A percentile compares a stretch with the other conserved stretches of the same genome.
phyloP scores from a whole-genome alignment of 345 rosid genomes.

The Hibiscus syriacus region DNA sequence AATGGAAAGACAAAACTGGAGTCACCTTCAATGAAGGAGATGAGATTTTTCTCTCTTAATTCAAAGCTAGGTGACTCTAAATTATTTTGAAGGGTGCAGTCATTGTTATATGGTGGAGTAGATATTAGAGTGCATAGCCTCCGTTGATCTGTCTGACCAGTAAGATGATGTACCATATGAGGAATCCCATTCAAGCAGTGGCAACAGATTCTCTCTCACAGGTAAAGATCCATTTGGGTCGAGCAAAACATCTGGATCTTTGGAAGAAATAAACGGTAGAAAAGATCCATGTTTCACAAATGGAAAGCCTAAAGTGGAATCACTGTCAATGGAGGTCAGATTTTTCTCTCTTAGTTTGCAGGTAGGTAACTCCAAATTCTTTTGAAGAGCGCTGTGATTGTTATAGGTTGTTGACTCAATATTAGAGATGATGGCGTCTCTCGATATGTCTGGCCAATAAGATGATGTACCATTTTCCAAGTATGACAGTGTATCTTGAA shows the following conservation, averaged over 20 bases:
- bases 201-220: slow-evolving; percentile 20
- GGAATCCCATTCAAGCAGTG: slow-evolving; percentile 42
- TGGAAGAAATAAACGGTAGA: slow-evolving; percentile 20
- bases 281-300: slow-evolving; percentile 18
- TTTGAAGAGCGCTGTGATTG: slow-evolving; percentile 18
- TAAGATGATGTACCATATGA: slow-evolving; percentile 13
- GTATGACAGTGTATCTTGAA: slow-evolving; percentile 15
- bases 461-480: slow-evolving; percentile 23
- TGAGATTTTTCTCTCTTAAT: slow-evolving; percentile 9
- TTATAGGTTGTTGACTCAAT: slow-evolving; percentile 24
- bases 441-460: slow-evolving; percentile 24
- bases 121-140: slow-evolving; percentile 16
- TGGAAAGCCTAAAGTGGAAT: slow-evolving; percentile 25
- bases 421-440: slow-evolving; percentile 17
- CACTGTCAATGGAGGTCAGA: slow-evolving; percentile 15
- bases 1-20: slow-evolving; percentile 23
- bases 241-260: neutral
- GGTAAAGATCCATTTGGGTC: slow-evolving; percentile 14
- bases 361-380: slow-evolving; percentile 26
- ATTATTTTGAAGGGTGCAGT: slow-evolving; percentile 19
- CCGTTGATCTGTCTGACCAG: slow-evolving; percentile 25
- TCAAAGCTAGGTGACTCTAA: slow-evolving; percentile 20
- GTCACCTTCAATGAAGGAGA: slow-evolving; percentile 18
- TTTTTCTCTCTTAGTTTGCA: slow-evolving; percentile 8
- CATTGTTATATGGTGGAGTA: slow-evolving; percentile 22